Evolutionary conservation across 768 basidiomycete species (phyloP).

Genomic region (Pisolithus orientalis): DNA sequence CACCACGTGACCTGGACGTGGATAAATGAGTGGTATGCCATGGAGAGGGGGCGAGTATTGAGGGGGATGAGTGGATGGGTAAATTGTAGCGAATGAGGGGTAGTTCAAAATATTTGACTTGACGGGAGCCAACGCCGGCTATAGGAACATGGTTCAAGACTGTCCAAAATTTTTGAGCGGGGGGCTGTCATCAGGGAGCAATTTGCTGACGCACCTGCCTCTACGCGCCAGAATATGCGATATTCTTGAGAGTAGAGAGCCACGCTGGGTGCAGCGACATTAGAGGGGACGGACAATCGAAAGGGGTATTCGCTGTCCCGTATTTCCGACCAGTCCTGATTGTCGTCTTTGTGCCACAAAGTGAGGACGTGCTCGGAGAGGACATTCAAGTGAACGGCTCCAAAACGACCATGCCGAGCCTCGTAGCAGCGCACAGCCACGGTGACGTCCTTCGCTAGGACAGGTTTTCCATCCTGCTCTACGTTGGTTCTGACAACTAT

Average conservation of each 20-base stretch:
- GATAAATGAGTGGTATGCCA: conserved; percentile 28
- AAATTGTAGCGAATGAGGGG: conserved; percentile 66
- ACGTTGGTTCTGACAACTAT: conserved; percentile 64
- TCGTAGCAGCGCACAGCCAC: conserved; percentile 85
- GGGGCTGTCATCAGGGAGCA: not conserved
- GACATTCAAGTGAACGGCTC: conserved; percentile 51
- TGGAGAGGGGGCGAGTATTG: conserved; percentile 31
- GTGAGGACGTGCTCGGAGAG: conserved; percentile 61
- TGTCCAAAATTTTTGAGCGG: conserved; percentile 16
- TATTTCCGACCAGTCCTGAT: conserved; percentile 52
- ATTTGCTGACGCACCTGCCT: conserved; percentile 55
- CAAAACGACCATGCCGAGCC: conserved; percentile 57
- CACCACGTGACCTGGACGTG: conserved; percentile 51
- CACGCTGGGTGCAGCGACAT: conserved; percentile 59
- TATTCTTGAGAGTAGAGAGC: conserved; percentile 67
- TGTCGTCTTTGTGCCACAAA: conserved; percentile 62
- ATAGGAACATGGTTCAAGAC: conserved; percentile 66
- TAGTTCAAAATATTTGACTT: conserved; percentile 66
- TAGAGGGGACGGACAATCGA: conserved; percentile 59
- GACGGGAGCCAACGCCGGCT: conserved; percentile 58
- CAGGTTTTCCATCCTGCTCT: conserved; percentile 62
- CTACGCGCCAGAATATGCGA: conserved; percentile 75
- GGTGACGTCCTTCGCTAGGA: conserved; percentile 60
- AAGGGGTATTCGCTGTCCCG: conserved; percentile 67
- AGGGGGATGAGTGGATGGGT: conserved; percentile 35